Base-by-base conservation (phyloP, 164 flowering plant genomes). In the Stephania cephalantha region DNA sequence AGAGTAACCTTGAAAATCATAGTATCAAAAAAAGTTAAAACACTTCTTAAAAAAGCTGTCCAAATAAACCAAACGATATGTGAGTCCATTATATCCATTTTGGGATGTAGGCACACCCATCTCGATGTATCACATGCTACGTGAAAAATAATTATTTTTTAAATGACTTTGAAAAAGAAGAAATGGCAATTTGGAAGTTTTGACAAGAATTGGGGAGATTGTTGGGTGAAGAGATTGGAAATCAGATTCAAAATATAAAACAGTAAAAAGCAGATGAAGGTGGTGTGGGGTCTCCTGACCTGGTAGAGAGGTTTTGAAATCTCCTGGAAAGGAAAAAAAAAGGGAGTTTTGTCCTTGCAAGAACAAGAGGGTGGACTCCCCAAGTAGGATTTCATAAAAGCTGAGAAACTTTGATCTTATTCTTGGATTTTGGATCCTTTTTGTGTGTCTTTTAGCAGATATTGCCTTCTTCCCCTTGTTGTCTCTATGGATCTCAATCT, bases 341-440 rank as follows among this genome's bases (percentile, higher is more conserved):
- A 74, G 76, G 3, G 70, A 71, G 22, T 67, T 74, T 74, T 74
- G 76, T 74, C 76, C 63, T 20, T 50, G 45, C 46, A 50, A 67
- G 46, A 53, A 52, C 20, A 45, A 65, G 50, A 73, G 45, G 4
- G 25, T 25, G 42, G 9, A 1, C 29, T 55, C 70, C 66, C 58
- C 11, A 55, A 73, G 75, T 55, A n/a, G 30, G 68, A 64, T 68
- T 29, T 17, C 61, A 68, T 25, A 67, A 68, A 35, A 67, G 20
- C 42, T 45, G 29, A 64, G 48, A 46, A 69, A 22, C 11, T 64
- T 73, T 73, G 61, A 73, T 22, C 61, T 73, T 73, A 53, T 48
- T 67, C n/a, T 48, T 74, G 71, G 76, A 52, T 68, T 65, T 73
- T 58, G 64, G n/a, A 58, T n/a, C 64, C 64, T 58, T 58, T 45